Evolutionary conservation across 2,329 filamentous ascomycete genomes (phyloP), one percentile per base, ranked within the genome.

Genomic region (Atkinsonella texensis): DNA sequence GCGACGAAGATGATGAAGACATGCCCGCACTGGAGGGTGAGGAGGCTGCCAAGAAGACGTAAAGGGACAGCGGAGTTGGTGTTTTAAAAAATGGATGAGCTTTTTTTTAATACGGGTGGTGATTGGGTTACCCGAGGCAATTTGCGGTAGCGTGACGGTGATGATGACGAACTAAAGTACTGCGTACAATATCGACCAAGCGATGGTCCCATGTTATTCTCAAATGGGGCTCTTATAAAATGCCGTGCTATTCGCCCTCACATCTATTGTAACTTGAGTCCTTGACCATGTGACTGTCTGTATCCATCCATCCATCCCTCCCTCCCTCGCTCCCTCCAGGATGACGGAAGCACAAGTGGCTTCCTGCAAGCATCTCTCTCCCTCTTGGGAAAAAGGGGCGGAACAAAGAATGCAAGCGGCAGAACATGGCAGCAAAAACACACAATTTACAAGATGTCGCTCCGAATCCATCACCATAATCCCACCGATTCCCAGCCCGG

Each of bases 11-110:
- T 39, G 84, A 88, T 49, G 86, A 89, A 4, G 88, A 91, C n/a
- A 89, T 95, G 83, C 89, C 89, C 53, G 81, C 80, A 59, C 81
- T 94, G 48, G 85, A 87, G 67, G 53, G 35, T 23, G 57, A 58
- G 40, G 74, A 74, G 44, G 64, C 64, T 38, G 67, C 67, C 54
- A 69, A 69, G 58, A 69, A 71, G 59, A 68, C 64, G 49, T 67
- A 64, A 57, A 59, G 52, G 40, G 53, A n/a, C 9, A 31, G 38
- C n/a, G 13, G 48, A 17, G 23, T 28, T n/a, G 17, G 20, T 45
- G 42, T 32, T 23, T 35, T 33, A 48, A 31, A 31, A 41, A 41
- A 48, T 13, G 23, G 33, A 28, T 40, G 28, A 15, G 20, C 39
- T 38, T 31, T 35, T 17, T 48, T 15, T 31, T 4, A 8, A 42